Evolutionary conservation across 805 yeast genomes (phyloP), one percentile per base, ranked within the genome.

Genomic region (Yarrowia deformans): DNA sequence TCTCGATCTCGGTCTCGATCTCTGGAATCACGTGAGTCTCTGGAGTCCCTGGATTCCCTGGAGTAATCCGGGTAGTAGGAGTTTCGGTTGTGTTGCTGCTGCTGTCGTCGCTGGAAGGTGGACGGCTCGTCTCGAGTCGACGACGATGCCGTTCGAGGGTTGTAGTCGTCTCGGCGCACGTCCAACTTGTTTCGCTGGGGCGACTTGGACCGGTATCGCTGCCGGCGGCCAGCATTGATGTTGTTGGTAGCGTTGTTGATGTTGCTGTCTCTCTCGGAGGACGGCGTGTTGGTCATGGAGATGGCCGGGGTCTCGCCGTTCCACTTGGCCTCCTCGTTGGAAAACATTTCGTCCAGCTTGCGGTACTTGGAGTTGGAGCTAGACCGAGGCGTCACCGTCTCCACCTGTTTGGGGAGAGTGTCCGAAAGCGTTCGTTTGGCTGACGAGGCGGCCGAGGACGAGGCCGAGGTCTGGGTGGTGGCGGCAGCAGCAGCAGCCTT

Each of bases 281-380:
- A 29, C 1, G 43, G 40, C 1, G 43, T 54, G 43, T 19, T 54
- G 13, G 58, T 5, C 19, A n/a, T 4, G 3, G 55, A 34, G 1
- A n/a, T n/a, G 12, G 46, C 23, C 1, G 63, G 46, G 3, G 63
- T 40, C 10, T 42, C 63, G 14, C 63, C 63, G 39, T 63, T 63
- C 68, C 68, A 63, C 29, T 40, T 63, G 18, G 68, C 68, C 39
- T 48, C 68, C 37, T 63, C 68, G 37, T 63, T 49, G 39, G 45
- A 37, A 32, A 63, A 48, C 68, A 63, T 63, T 48, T 63, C 68
- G 39, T 48, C 56, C n/a, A 63, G 56, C 39, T 63, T 63, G 9
- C 56, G 19, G 68, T 63, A 63, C 68, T 63, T 63, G 43, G 66
- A 56, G 37, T 56, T 39, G 23, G 48, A 58, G 19, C 19, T 8